These are phyloP conservation scores for Pseudozyma flocculosa DNA, from an alignment of 1,284 basidiomycete genomes.

Conservation along the genomic window DNA sequence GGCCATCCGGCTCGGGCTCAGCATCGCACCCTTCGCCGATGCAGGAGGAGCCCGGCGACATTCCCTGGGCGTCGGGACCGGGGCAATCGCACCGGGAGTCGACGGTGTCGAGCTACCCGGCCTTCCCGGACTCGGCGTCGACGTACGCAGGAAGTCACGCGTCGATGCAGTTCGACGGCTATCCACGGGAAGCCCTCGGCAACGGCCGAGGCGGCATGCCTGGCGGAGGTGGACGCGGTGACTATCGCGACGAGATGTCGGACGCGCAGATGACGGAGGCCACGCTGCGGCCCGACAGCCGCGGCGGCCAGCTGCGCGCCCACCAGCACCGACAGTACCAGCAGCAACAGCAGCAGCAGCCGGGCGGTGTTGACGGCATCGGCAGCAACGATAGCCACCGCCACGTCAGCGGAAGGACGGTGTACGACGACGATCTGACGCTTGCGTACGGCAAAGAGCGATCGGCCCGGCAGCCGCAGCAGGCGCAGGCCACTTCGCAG, in stretches of 20 bases:
- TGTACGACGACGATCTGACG: constrained; percentile 23
- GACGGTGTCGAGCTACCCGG: constrained; percentile 37
- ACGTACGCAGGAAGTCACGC: constrained; percentile 26
- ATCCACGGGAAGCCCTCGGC: constrained; percentile 4
- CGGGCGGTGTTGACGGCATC: constrained; percentile 5
- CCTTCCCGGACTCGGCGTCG: constrained; percentile 47
- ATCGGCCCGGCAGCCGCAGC: not conserved
- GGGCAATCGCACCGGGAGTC: constrained; percentile 12
- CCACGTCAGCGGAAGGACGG: not conserved
- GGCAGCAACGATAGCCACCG: constrained; percentile 10
- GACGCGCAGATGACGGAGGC: constrained; percentile 20
- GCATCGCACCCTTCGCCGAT: constrained; percentile 29
- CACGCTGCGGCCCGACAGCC: constrained; percentile 9
- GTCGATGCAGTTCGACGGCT: constrained; percentile 24
- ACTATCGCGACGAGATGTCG: constrained; percentile 6
- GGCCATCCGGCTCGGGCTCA: not conserved
- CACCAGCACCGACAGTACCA: constrained; percentile 35
- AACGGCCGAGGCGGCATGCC: not conserved
- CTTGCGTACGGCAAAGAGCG: constrained; percentile 11
- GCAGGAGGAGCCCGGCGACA: constrained; percentile 28
- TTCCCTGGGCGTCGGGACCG: constrained; percentile 28
- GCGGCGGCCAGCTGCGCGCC: constrained; percentile 15
- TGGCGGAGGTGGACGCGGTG: not conserved
- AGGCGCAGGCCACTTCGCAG: too few relatives aligned
- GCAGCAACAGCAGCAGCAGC: constrained; percentile 22